These are phyloP conservation scores for Cicer pinnatifidum DNA, from an alignment of 306 rosid genomes.

Conservation along the genomic window DNA sequence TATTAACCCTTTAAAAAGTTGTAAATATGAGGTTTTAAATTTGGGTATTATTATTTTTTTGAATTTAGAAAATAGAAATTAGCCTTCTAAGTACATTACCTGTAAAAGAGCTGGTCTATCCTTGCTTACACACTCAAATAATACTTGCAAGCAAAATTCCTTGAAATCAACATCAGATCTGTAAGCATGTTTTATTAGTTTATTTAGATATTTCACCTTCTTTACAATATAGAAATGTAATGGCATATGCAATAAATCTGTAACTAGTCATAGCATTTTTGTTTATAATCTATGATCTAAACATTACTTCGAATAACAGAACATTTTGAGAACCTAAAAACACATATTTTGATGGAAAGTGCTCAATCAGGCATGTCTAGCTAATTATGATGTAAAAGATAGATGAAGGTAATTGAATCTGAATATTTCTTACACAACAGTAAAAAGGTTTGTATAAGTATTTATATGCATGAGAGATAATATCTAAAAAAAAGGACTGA, in stretches of 20 bases:
- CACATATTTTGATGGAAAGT: background rate
- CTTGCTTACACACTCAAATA: conserved; percentile 97
- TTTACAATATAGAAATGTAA: conserved; percentile 29
- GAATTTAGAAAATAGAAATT: conserved; percentile 36
- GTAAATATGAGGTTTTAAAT: conserved; percentile 4
- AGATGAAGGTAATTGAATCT: background rate
- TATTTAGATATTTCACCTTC: conserved; percentile 30
- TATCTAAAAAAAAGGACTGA: too few relatives aligned
- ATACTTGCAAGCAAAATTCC: conserved; percentile 98
- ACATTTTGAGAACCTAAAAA: conserved; percentile 20
- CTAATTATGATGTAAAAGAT: conserved; percentile 20
- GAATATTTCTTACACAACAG: too few relatives aligned
- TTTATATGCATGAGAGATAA: too few relatives aligned
- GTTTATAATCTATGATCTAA: conserved; percentile 19
- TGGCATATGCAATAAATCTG: conserved; percentile 5
- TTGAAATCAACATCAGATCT: conserved; percentile 88
- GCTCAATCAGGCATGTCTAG: conserved; percentile 16
- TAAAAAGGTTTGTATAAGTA: too few relatives aligned
- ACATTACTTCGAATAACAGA: conserved; percentile 12
- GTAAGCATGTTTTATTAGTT: conserved; percentile 49
- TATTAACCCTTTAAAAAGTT: background rate
- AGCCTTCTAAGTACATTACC: conserved; percentile 52
- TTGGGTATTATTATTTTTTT: conserved; percentile 5
- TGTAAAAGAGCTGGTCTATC: conserved; percentile 96
- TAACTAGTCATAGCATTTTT: conserved; percentile 24